Conservation (phyloP, 2,329 filamentous ascomycete genomes). For the Pestalotiopsis sp. region DNA sequence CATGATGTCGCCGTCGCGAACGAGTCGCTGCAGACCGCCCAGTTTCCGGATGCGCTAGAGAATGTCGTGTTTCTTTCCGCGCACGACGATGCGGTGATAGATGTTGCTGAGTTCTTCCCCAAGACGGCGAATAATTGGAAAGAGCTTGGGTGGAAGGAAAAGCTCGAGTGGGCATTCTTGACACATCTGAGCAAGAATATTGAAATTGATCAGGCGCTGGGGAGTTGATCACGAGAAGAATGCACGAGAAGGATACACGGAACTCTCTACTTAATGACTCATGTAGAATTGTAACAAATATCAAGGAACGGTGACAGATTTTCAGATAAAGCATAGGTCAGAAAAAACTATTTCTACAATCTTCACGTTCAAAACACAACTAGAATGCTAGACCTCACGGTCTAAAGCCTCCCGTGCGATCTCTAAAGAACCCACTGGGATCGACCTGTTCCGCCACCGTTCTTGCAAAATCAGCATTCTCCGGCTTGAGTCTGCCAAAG, state of each 20-base stretch:
- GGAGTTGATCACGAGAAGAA: neutral
- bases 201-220: neutral
- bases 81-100: slow-evolving; percentile 25
- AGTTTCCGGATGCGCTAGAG: slow-evolving; percentile 22
- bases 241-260: neutral
- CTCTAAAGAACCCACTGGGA: slow-evolving; percentile 38
- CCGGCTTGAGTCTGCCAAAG: slow-evolving; percentile 39
- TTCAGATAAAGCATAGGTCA: no score
- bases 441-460: slow-evolving; percentile 38
- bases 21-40: neutral
- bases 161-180: slow-evolving; percentile 6
- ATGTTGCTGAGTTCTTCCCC: slow-evolving; percentile 25
- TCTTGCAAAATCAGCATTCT: slow-evolving; percentile 35
- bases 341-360: no score
- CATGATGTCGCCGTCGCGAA: neutral
- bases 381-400: neutral
- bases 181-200: neutral
- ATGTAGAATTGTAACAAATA: neutral
- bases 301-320: neutral
- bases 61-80: slow-evolving; percentile 27
- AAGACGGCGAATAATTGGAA: slow-evolving; percentile 26
- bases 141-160: slow-evolving; percentile 14
- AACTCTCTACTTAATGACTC: neutral
- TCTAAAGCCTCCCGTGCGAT: slow-evolving; percentile 39
- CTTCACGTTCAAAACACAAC: no score